Evolutionary conservation across 2,329 filamentous ascomycete genomes (phyloP), one percentile per base, ranked within the genome.

Genomic region (Epichloe aotearoae): DNA sequence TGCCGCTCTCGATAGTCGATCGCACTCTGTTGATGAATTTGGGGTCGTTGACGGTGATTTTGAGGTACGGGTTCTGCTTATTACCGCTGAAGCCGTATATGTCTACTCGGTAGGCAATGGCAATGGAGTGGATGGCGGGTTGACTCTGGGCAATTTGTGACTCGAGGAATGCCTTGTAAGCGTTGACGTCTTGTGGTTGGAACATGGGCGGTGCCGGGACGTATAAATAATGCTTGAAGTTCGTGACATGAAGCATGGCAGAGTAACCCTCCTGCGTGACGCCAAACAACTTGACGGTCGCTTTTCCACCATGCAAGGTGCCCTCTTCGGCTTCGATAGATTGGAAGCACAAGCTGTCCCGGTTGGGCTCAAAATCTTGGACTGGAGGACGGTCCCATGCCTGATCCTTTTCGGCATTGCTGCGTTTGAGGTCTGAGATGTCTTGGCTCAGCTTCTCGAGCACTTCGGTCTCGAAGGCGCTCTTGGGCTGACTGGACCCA

Each of bases 391-490:
- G 74, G 45, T 84, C 83, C 94, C 93, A 98, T 63, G 88, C 78
- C 67, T 98, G 93, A 65, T 97, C 91, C 66, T 84, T 94, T 64
- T 98, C 93, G 2, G 86, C 77, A 67, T 94, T 97, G 67, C 78
- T 87, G 61, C 87, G 77, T 73, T 90, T 95, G 58, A 94, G 74
- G 19, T 84, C 86, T 23, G 80, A 84, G 54, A 97, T 90, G 63
- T 96, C 89, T 68, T 97, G 91, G 54, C 88, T 93, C 68, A 98
- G 79, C 73, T 95, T 95, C 74, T 96, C 91, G 54, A 98, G 76
- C 2, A 95, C 88, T 64, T 96, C 89, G 52, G 86, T 84, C 68
- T 97, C 93, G 65, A 98, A 98, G 50, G 85, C 79, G 65, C 89
- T 95, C 71, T 95, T 96, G 15, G 80, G 79, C 66, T 90, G 88